These are phyloP conservation scores for Fusarium sublunatum DNA, from an alignment of 2,329 filamentous ascomycete species.

Conservation along the genomic window DNA sequence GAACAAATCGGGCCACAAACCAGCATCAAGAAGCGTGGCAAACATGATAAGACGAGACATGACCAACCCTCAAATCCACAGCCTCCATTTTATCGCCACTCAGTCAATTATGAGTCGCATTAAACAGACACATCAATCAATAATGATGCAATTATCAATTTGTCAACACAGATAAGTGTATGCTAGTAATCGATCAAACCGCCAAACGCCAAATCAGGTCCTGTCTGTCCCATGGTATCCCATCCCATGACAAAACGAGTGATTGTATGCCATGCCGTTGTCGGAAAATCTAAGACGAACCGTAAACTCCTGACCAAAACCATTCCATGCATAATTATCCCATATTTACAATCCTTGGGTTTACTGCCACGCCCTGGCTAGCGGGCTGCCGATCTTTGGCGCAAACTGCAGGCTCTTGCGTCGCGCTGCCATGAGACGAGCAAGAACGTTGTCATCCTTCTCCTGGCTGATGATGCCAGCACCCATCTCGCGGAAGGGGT, in stretches of 20 bases:
- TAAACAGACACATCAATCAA: slow-evolving; percentile 6
- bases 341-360: slow-evolving; percentile 1
- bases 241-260: slow-evolving; percentile 39
- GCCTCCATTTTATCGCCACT: neutral
- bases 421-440: slow-evolving; percentile 75
- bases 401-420: slow-evolving; percentile 83
- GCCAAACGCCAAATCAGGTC: slow-evolving; percentile 37
- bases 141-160: slow-evolving; percentile 21
- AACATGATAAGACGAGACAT: neutral
- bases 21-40: neutral
- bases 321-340: slow-evolving; percentile 31
- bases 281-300: slow-evolving; percentile 26
- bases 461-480: slow-evolving; percentile 59
- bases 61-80: neutral
- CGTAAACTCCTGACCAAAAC: slow-evolving; percentile 30
- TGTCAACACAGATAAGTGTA: slow-evolving; percentile 9
- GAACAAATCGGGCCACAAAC: too few species aligned
- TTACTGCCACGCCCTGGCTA: slow-evolving; percentile 67
- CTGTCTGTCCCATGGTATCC: slow-evolving; percentile 43
- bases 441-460: slow-evolving; percentile 68
- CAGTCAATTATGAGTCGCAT: neutral
- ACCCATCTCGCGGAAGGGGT: slow-evolving; percentile 53
- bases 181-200: slow-evolving; percentile 28
- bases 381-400: slow-evolving; percentile 78
- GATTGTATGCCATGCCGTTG: slow-evolving; percentile 34